phyloP scores from a whole-genome alignment of 192 early-diverging fungal species.

The Chytriomyces sp. region DNA sequence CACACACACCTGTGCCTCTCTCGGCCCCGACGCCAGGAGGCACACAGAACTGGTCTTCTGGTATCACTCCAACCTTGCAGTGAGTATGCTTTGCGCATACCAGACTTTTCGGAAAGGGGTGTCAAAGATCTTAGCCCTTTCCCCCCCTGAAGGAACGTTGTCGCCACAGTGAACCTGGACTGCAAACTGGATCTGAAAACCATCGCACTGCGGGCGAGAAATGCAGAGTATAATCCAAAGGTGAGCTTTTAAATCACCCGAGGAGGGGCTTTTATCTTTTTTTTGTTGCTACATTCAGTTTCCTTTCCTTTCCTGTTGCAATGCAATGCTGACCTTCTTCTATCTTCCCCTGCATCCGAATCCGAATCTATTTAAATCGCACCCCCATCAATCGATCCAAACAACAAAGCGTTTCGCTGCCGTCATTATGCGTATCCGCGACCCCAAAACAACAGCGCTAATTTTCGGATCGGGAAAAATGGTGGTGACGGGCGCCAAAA shows the following conservation, averaged over 20 bases:
- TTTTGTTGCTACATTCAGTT: constrained; percentile 20
- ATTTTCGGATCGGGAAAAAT: constrained; percentile 99
- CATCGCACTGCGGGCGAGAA: constrained; percentile 98
- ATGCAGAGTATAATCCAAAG: constrained; percentile 99
- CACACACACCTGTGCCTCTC: constrained; percentile 19
- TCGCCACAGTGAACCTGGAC: constrained; percentile 98
- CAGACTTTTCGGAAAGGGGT: too few species aligned
- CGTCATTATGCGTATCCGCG: constrained; percentile 99
- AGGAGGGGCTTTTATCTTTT: not conserved
- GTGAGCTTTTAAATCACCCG: constrained; percentile 59
- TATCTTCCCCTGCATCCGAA: not conserved
- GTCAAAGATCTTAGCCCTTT: too few species aligned
- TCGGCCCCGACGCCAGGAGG: constrained; percentile 30
- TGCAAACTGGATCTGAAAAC: constrained; percentile 96
- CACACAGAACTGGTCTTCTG: constrained; percentile 5
- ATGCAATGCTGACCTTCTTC: constrained; percentile 10
- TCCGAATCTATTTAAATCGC: not conserved
- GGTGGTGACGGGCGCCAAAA: constrained; percentile 98
- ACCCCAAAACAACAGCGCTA: constrained; percentile 98
- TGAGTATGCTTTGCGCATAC: not conserved
- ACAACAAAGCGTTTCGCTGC: constrained; percentile 95
- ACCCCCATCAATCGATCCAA: too few species aligned
- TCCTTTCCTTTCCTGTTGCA: constrained; percentile 32
- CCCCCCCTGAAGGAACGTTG: too few species aligned
- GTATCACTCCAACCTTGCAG: constrained; percentile 39